phyloP scores from a whole-genome alignment of 768 basidiomycete genomes.

The Megacollybia marginata region DNA sequence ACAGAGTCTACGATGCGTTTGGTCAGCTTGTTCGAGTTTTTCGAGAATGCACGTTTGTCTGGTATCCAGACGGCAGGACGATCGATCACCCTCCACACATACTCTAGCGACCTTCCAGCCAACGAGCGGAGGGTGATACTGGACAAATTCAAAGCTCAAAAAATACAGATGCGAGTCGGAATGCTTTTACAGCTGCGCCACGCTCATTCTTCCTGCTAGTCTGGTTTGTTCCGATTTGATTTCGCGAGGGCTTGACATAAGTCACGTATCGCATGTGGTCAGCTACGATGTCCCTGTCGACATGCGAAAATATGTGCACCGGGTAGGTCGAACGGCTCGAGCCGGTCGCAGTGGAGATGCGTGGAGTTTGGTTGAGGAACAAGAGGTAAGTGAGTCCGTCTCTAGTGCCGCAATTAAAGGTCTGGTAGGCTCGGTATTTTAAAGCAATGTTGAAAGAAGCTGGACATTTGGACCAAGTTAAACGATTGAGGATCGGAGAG shows the following conservation, averaged over 20 bases:
- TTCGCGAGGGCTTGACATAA: conserved; percentile 92
- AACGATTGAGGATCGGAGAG: conserved; percentile 57
- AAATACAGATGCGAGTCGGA: conserved; percentile 70
- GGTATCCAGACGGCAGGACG: conserved; percentile 11
- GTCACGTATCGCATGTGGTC: conserved; percentile 85
- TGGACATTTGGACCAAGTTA: conserved; percentile 62
- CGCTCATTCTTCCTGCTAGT: conserved; percentile 28
- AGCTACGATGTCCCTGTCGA: conserved; percentile 97
- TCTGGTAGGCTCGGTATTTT: conserved; percentile 72
- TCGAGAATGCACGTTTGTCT: conserved; percentile 43
- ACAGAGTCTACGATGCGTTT: conserved; percentile 85
- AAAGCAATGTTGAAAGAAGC: conserved; percentile 73
- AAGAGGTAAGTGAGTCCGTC: conserved; percentile 48
- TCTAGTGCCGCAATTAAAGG: too few species aligned
- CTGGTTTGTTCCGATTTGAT: conserved; percentile 96
- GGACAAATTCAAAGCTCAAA: conserved; percentile 71
- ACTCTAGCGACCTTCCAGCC: conserved; percentile 78
- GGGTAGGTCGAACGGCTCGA: conserved; percentile 92
- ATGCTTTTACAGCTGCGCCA: not conserved
- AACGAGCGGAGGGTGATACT: conserved; percentile 71
- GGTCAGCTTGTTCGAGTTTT: conserved; percentile 73
- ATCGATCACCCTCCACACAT: conserved; percentile 51
- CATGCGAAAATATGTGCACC: conserved; percentile 96
- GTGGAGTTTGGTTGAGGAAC: conserved; percentile 94
- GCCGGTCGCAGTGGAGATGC: conserved; percentile 85